Percentiles rank a stretch among this genome's conserved stretches.
Evolutionary conservation across 495 filamentous ascomycete genomes (phyloP).

Genomic region (Xylaria intraflava): DNA sequence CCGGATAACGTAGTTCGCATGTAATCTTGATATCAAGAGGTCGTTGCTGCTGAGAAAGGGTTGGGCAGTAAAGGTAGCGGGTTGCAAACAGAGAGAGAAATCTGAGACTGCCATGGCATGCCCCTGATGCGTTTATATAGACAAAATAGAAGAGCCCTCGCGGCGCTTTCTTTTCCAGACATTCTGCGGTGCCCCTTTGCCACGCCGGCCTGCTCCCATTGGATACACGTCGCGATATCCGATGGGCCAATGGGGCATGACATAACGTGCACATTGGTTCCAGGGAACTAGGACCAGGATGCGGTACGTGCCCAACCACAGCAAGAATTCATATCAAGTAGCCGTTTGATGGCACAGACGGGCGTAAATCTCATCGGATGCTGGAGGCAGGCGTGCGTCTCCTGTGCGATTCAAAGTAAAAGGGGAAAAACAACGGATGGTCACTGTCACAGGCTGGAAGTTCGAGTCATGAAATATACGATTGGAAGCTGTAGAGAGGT

Average conservation of each 20-base stretch:
- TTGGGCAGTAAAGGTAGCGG: not conserved
- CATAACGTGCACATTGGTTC: conserved; percentile 5
- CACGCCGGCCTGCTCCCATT: conserved; percentile 2
- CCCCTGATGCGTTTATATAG: conserved; percentile 6
- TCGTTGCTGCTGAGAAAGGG: not conserved
- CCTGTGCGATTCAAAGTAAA: not conserved
- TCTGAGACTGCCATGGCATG: not conserved
- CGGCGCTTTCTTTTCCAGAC: not conserved
- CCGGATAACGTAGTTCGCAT: not conserved
- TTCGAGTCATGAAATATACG: not conserved
- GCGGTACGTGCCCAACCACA: conserved; percentile 4
- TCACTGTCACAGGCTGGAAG: not conserved
- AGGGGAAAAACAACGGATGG: not conserved
- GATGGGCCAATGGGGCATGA: not conserved
- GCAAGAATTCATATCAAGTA: not conserved
- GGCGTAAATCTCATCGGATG: conserved; percentile 2
- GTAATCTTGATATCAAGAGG: not conserved
- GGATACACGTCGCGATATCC: conserved; percentile 5
- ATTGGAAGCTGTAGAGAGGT: not conserved
- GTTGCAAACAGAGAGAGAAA: not conserved
- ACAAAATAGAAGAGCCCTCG: not conserved
- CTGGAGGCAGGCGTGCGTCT: not conserved
- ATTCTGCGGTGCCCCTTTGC: not conserved
- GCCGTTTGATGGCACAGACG: conserved; percentile 1
- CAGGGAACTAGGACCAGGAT: not conserved